Conservation (phyloP, 805 yeast species). For the Ogataea zsoltii region DNA sequence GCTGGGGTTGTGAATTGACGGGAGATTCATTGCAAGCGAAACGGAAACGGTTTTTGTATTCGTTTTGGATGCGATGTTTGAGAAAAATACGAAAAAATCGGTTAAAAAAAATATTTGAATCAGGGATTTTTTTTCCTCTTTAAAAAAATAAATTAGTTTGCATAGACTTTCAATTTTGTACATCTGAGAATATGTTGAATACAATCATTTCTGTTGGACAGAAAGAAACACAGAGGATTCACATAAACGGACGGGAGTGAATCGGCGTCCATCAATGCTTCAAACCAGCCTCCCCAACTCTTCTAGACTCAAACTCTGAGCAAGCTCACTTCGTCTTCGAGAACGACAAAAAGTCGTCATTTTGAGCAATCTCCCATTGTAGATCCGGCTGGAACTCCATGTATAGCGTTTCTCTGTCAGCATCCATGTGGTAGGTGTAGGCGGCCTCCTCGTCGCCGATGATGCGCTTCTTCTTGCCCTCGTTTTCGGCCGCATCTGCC, state of each 20-base stretch:
- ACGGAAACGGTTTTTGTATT: too few species aligned
- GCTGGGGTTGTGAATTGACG: neutral
- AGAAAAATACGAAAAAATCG: too few species aligned
- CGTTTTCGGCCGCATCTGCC: conserved; percentile 52
- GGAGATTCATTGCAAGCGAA: neutral
- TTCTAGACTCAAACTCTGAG: too few species aligned
- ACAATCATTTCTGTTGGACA: too few species aligned
- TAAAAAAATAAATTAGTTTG: neutral
- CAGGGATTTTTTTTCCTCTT: neutral
- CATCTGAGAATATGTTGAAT: too few species aligned
- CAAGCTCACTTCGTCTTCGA: conserved; percentile 18
- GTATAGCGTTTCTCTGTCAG: conserved; percentile 69
- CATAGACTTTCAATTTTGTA: too few species aligned
- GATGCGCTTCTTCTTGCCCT: conserved; percentile 40
- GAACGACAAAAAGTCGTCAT: conserved; percentile 31
- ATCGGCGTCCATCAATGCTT: too few species aligned
- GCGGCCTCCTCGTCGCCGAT: conserved; percentile 66
- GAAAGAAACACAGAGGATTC: too few species aligned
- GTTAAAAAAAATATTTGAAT: neutral
- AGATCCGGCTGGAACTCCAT: conserved; percentile 74
- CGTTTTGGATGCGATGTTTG: too few species aligned
- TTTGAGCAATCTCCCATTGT: conserved; percentile 44
- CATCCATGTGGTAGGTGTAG: conserved; percentile 58
- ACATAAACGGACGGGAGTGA: too few species aligned
- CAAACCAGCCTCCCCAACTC: too few species aligned